A percentile compares a stretch with the other conserved stretches of the same genome.
These are phyloP conservation scores for Alternaria postmessia DNA, from an alignment of 2,329 filamentous ascomycete species.

Conservation along the genomic window DNA sequence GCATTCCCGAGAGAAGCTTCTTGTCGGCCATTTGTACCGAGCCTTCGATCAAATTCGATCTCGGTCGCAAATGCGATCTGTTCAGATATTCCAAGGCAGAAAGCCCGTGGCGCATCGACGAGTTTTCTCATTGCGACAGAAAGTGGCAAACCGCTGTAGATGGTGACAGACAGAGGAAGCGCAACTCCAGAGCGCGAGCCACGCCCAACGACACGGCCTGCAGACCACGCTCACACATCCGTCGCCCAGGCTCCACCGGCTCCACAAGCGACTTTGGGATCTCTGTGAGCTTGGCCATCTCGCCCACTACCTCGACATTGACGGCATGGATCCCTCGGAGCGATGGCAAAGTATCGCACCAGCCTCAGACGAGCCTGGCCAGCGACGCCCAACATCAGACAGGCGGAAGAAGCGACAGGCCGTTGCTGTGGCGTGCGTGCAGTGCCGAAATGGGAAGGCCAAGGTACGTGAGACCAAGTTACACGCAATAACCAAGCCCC, in stretches of 20 bases:
- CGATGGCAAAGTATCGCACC: conserved; percentile 37
- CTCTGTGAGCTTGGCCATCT: conserved; percentile 3
- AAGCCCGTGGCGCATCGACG: background rate
- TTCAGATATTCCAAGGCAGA: conserved; percentile 3
- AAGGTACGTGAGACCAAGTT: conserved; percentile 28
- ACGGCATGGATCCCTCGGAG: conserved; percentile 30
- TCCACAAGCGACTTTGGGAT: conserved; percentile 7
- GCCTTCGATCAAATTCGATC: conserved; percentile 12
- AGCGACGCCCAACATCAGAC: conserved; percentile 28
- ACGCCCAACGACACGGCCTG: background rate
- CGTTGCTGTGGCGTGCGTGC: conserved; percentile 34
- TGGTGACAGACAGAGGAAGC: background rate
- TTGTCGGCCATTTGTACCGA: conserved; percentile 19
- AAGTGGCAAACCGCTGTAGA: conserved; percentile 5
- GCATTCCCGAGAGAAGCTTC: conserved; percentile 13
- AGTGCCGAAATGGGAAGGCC: conserved; percentile 34
- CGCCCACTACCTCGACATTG: background rate
- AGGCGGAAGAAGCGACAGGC: conserved; percentile 30
- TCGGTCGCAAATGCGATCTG: conserved; percentile 11
- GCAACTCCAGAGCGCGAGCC: conserved; percentile 4
- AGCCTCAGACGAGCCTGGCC: conserved; percentile 32
- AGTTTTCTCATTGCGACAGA: background rate
- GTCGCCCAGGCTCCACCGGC: conserved; percentile 12
- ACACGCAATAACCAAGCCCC: conserved; percentile 5
- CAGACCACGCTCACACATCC: conserved; percentile 9